Conservation (phyloP, 2,329 filamentous ascomycete genomes). For the Epichloe scottii region DNA sequence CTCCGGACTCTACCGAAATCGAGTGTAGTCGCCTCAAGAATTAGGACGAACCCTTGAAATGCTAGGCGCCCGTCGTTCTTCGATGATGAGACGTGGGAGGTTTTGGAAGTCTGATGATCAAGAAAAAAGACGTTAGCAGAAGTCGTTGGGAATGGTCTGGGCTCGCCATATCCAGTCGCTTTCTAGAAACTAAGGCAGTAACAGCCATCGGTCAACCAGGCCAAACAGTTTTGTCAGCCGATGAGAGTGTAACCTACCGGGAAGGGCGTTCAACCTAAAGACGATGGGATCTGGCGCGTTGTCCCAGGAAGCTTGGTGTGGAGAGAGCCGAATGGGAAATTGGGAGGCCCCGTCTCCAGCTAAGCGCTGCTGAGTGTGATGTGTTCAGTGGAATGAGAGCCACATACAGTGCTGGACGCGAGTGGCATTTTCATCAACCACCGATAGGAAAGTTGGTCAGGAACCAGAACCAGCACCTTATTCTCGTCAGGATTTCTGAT, state of each 20-base stretch:
- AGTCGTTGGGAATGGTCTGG: not conserved
- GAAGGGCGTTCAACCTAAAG: not conserved
- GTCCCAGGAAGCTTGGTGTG: constrained; percentile 4
- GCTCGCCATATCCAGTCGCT: not conserved
- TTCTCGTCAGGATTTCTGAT: not conserved
- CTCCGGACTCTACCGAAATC: constrained; percentile 1
- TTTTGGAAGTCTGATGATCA: not conserved
- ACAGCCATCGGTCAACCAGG: not conserved
- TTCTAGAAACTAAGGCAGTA: not conserved
- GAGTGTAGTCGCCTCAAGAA: not conserved
- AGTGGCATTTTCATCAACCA: constrained; percentile 1
- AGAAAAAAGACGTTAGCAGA: constrained; percentile 2
- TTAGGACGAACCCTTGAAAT: not conserved
- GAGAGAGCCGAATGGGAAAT: constrained; percentile 7
- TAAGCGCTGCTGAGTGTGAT: constrained; percentile 4
- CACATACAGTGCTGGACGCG: constrained; percentile 7
- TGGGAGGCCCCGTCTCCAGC: constrained; percentile 4
- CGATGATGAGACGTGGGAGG: not conserved
- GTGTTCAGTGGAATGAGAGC: constrained; percentile 4
- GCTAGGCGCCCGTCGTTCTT: not conserved
- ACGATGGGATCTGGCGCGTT: constrained; percentile 6
- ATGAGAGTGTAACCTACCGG: constrained; percentile 3
- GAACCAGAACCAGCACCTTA: not conserved
- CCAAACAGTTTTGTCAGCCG: not conserved
- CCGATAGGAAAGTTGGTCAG: not conserved